Conservation (phyloP, 169 alveolate genomes). For the Eimeria sp. region DNA sequence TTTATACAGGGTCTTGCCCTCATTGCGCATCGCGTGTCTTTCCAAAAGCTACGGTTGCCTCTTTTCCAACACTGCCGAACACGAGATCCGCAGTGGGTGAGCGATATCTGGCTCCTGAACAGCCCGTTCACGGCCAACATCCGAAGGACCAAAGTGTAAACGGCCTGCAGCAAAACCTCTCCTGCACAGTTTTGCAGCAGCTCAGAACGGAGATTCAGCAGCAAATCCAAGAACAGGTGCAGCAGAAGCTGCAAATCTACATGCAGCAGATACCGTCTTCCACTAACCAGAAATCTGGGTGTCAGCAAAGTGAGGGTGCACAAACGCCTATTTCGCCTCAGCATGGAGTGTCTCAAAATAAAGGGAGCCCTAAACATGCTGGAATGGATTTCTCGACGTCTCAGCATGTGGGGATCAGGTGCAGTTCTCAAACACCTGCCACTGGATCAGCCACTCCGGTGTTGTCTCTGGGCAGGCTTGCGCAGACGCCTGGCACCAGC, state of each 20-base stretch:
- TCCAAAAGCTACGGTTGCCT: neutral
- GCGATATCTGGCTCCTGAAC: neutral
- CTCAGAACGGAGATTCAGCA: neutral
- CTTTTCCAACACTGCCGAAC: neutral
- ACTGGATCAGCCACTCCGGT: neutral
- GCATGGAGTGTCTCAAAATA: neutral
- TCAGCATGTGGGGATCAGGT: neutral
- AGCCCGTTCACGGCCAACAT: neutral
- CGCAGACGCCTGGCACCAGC: neutral
- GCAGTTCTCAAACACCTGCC: neutral
- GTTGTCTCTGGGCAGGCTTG: neutral
- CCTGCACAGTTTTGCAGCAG: slow-evolving; percentile 25
- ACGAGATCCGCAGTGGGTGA: neutral
- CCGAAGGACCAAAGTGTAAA: neutral
- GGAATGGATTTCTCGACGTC: neutral
- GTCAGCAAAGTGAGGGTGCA: neutral
- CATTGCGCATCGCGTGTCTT: neutral
- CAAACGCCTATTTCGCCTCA: neutral
- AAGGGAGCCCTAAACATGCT: neutral
- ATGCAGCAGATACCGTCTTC: slow-evolving; percentile 9
- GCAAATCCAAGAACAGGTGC: slow-evolving; percentile 18
- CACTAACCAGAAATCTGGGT: neutral
- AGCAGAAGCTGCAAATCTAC: slow-evolving; percentile 4
- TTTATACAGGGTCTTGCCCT: slow-evolving; percentile 1
- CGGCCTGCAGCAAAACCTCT: slow-evolving; percentile 15